Conservation (phyloP, 306 rosid genomes). For the Dryas octopetala region DNA sequence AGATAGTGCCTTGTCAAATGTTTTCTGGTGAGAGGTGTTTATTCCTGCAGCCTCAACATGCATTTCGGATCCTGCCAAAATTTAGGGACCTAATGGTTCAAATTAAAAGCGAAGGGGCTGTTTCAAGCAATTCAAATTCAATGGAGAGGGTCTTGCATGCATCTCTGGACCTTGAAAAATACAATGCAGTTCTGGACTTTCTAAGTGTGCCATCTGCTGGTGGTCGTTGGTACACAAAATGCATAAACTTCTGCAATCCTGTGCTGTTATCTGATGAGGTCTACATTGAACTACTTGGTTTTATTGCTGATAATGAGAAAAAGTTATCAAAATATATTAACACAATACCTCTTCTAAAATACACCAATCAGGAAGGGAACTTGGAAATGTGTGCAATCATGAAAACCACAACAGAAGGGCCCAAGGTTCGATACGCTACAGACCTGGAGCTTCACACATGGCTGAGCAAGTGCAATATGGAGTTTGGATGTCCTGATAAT, state of each 20-base stretch:
- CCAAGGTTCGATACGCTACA: background rate
- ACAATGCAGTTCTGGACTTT: conserved; percentile 8
- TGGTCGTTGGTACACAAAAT: conserved; percentile 12
- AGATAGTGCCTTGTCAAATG: conserved; percentile 16
- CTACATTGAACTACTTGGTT: conserved; percentile 22
- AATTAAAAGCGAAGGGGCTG: background rate
- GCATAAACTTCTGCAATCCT: conserved; percentile 9
- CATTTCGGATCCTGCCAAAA: conserved; percentile 8
- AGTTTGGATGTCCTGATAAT: conserved; percentile 9
- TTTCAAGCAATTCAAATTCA: background rate
- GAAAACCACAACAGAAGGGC: background rate
- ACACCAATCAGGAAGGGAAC: conserved; percentile 14
- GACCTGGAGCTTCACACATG: conserved; percentile 15
- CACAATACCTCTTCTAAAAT: conserved; percentile 8
- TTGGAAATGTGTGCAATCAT: background rate
- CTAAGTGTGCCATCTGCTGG: background rate
- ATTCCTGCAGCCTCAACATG: background rate
- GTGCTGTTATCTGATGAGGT: conserved; percentile 11
- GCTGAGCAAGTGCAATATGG: conserved; percentile 23
- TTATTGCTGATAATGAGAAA: conserved; percentile 9
- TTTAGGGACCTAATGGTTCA: conserved; percentile 11
- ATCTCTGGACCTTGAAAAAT: background rate
- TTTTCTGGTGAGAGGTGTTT: background rate
- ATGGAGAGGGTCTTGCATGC: conserved; percentile 15
- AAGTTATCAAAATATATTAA: background rate